Base-by-base conservation (phyloP, 768 basidiomycete genomes). In the Rhodotorula babjevae region DNA sequence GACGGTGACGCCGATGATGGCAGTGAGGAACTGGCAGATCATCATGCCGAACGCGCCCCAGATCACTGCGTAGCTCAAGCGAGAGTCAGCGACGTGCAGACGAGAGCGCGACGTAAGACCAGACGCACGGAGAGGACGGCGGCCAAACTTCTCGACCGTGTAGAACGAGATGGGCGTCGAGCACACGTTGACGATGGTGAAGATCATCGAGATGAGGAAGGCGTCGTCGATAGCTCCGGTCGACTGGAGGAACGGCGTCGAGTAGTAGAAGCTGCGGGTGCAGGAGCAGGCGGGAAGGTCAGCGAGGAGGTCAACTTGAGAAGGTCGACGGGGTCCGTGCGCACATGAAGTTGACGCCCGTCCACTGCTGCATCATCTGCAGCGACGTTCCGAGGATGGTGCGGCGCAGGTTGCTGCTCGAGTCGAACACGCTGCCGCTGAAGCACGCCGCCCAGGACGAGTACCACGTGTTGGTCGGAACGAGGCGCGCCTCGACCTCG, bases 161-260 rank as follows among this genome's bases (percentile, higher is more conserved):
- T 85, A 91, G 82, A 93, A 87, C 46, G 89, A 90, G 71, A 90
- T 84, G 40, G 91, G 82, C 59, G 93, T 94, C 82, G 89, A 90
- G 80, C 85, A 84, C 67, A 82, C 82, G 78, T 82, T 83, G 80
- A 83, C 81, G 56, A 90, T 84, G 58, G 68, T 75, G 71, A 77
- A 77, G 49, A 71, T 69, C 68, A 79, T 68, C 2, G 76, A 73
- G 55, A 71, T 77, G 57, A 78, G 60, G 71, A 78, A 78, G 42
- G 69, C 44, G 67, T 74, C 63, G 27, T 31, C 19, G 59, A 78
- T 76, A 27, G 77, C 77, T 61, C 76, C 74, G 56, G 74, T 74
- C 21, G 76, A 76, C 61, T 72, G 25, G 56, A 76, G 66, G 76
- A 76, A 78, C 33, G 75, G 68, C 47, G 77, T 74, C 10, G 74